Percentiles rank a stretch among this genome's conserved stretches.
Conservation (phyloP, 2,329 filamentous ascomycete genomes). For the Fusarium musae region DNA sequence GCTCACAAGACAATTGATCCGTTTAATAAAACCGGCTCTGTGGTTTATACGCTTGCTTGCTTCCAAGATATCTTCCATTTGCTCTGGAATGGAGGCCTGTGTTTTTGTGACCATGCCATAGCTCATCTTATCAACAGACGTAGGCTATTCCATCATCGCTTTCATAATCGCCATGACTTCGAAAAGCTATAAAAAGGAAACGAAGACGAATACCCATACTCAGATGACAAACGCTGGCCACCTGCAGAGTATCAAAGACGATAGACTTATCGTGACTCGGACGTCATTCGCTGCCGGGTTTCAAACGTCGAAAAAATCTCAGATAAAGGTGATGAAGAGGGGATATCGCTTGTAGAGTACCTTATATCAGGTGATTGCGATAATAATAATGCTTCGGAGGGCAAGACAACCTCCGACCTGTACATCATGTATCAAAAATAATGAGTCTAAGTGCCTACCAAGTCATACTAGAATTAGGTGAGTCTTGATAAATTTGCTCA, state of each 20-base stretch:
- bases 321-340: neutral
- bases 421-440: neutral
- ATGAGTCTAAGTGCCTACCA: neutral
- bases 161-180: neutral
- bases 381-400: too few species aligned
- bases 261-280: neutral
- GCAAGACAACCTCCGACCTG: neutral
- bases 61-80: neutral
- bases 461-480: neutral
- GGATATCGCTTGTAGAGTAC: neutral
- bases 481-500: neutral
- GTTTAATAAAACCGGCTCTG: neutral
- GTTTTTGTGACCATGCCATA: slow-evolving; percentile 2
- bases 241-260: neutral
- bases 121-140: neutral
- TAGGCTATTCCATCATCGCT: neutral
- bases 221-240: slow-evolving; percentile 13
- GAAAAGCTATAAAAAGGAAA: neutral
- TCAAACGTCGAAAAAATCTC: neutral
- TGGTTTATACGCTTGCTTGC: neutral
- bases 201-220: slow-evolving; percentile 2
- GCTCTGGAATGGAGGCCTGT: neutral
- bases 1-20: neutral
- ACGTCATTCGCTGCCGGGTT: neutral
- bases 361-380: neutral